Conservation (phyloP, 768 basidiomycete species). For the Clitopilus hobsonii region DNA sequence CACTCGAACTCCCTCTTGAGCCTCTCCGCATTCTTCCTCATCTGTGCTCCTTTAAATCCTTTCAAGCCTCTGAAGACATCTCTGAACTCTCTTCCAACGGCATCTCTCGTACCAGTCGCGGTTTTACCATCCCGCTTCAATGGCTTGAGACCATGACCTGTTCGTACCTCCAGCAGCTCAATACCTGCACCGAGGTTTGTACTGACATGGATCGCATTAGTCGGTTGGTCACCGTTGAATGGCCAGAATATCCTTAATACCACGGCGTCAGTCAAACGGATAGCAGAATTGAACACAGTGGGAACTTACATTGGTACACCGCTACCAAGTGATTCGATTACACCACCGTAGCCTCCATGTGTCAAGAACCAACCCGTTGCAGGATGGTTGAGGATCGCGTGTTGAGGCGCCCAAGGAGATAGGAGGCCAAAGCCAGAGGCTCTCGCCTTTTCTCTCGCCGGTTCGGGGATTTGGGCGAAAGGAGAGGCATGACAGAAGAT, state of each 20-base stretch:
- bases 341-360: slow-evolving; percentile 15
- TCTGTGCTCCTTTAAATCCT: slow-evolving; percentile 5
- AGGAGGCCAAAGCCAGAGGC: slow-evolving; percentile 12
- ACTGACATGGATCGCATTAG: slow-evolving; percentile 9
- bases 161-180: slow-evolving; percentile 15
- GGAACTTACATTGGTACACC: slow-evolving; percentile 16
- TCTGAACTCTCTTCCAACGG: slow-evolving; percentile 11
- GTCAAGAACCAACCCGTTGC: slow-evolving; percentile 19
- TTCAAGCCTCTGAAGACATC: slow-evolving; percentile 5
- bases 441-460: slow-evolving; percentile 8
- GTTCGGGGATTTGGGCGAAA: slow-evolving; percentile 4
- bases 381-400: slow-evolving; percentile 15
- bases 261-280: not conserved
- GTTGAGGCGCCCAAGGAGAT: slow-evolving; percentile 16
- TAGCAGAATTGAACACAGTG: not conserved
- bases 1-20: slow-evolving; percentile 3
- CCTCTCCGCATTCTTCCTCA: slow-evolving; percentile 9
- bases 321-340: slow-evolving; percentile 14
- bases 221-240: slow-evolving; percentile 15
- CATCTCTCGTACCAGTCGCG: slow-evolving; percentile 10
- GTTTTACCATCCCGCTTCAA: slow-evolving; percentile 5
- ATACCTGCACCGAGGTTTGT: slow-evolving; percentile 14
- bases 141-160: slow-evolving; percentile 11
- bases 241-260: slow-evolving; percentile 17
- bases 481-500: slow-evolving; percentile 14